phyloP scores from a whole-genome alignment of 2,329 filamentous ascomycete species.

The Knufia petricola region DNA sequence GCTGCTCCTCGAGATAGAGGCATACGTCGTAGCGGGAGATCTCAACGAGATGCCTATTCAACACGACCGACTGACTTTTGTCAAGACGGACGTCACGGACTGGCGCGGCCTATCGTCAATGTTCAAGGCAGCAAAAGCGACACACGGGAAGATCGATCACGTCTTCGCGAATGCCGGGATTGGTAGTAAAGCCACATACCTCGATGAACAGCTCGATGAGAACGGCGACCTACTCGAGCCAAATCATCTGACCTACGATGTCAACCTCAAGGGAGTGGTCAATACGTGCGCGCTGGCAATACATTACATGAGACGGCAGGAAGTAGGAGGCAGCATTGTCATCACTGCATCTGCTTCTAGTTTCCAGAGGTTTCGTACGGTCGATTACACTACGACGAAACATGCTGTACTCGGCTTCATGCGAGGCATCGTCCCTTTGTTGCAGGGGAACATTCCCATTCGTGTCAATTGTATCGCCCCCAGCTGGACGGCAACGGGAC shows the following conservation, averaged over 20 bases:
- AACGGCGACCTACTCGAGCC: conserved; percentile 43
- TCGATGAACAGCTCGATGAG: conserved; percentile 40
- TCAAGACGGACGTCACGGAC: conserved; percentile 7
- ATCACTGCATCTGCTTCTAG: conserved; percentile 44
- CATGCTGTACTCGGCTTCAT: conserved; percentile 47
- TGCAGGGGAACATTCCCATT: conserved; percentile 34
- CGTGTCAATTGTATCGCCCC: conserved; percentile 49
- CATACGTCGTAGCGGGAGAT: conserved; percentile 5
- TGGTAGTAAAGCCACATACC: conserved; percentile 37
- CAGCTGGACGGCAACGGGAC: conserved; percentile 45
- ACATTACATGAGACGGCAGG: conserved; percentile 41
- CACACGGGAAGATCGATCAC: conserved; percentile 36
- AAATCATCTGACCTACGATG: conserved; percentile 34
- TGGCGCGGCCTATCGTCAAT: conserved; percentile 6
- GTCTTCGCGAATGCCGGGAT: conserved; percentile 49
- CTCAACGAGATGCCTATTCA: conserved; percentile 1
- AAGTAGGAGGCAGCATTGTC: conserved; percentile 42
- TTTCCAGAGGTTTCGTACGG: conserved; percentile 41
- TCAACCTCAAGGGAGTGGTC: conserved; percentile 42
- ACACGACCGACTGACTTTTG: conserved; percentile 5
- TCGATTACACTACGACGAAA: conserved; percentile 42
- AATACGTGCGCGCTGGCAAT: conserved; percentile 42
- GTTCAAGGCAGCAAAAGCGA: conserved; percentile 26
- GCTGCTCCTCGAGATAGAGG: conserved; percentile 4
- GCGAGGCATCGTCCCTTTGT: conserved; percentile 36